Evolutionary conservation across 2,329 filamentous ascomycete species (phyloP), one percentile per base, ranked within the genome.

Genomic region (Zasmidium cellare): DNA sequence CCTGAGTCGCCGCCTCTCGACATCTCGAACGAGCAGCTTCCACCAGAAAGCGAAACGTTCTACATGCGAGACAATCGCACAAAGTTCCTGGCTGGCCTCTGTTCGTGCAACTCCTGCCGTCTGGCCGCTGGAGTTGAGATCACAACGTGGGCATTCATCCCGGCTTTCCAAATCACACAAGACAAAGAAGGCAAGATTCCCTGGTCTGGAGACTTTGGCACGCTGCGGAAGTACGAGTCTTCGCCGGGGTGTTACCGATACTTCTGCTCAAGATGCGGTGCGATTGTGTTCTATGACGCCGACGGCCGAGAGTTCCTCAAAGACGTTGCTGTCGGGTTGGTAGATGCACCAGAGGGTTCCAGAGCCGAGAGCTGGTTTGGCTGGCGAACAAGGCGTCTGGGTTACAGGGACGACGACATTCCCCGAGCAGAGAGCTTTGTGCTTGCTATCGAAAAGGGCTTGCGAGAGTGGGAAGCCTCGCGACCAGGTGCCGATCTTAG

Each of bases 91-190:
- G 82, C 84, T 2, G 84, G 84, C 1, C 79, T 82, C 7, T 89
- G 87, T 65, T 77, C 80, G 1, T 90, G 87, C 70, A 77, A 74
- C 3, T 83, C 84, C 1, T 91, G 87, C 68, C 83, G 87, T 5
- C 74, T 85, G 2, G 72, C 75, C 0, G 80, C 82, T 1, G 86
- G 87, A 2, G 86, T 84, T 62, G 84, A 88, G 56, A 80, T 89
- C 48, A 82, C 87, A 64, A 75, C 81, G 0, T 90, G 87, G 87
- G 79, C 84, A 0, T 90, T 89, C 66, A 74, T 89, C 0, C 85
- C 85, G 0, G 76, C 78, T n/a, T 70, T 73, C 1, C 85, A 87
- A 64, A 84, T 90, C 53, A 71, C 76, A 18, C 75, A 67, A 2
- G 69, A 71, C 56, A 47, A 58, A 11, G 62, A 61, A n/a, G 69